phyloP scores from a whole-genome alignment of 2,329 filamentous ascomycete genomes.

The Colletotrichum tamarilloi region DNA sequence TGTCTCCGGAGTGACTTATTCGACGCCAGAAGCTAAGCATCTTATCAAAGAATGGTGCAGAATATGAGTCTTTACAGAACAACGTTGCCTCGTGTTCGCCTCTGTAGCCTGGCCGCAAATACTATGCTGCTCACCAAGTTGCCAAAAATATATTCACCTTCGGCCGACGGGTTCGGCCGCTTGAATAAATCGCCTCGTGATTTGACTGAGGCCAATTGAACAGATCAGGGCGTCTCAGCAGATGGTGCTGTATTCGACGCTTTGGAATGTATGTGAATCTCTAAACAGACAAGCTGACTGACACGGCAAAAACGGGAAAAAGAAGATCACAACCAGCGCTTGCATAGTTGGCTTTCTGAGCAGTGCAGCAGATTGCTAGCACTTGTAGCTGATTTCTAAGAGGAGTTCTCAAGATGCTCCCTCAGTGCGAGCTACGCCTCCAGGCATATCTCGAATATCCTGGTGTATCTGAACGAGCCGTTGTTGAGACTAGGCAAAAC shows the following conservation, averaged over 20 bases:
- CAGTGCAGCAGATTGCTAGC: neutral
- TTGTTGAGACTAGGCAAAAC: neutral
- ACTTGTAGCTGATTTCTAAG: neutral
- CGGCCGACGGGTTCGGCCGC: neutral
- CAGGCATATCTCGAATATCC: neutral
- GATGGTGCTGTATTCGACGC: conserved; percentile 17
- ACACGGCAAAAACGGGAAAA: neutral
- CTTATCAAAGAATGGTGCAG: neutral
- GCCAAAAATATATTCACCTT: neutral
- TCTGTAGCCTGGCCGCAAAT: neutral
- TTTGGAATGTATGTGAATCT: conserved; percentile 10
- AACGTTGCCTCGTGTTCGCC: neutral
- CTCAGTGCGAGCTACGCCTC: neutral
- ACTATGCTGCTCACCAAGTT: neutral
- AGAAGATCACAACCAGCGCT: neutral
- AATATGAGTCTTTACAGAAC: neutral
- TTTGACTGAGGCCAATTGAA: neutral
- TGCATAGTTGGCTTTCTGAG: neutral
- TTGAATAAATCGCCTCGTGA: neutral
- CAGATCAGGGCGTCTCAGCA: neutral
- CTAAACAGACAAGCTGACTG: conserved; percentile 4
- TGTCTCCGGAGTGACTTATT: neutral
- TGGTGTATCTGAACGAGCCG: no score
- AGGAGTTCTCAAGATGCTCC: neutral
- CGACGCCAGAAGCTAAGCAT: neutral